Evolutionary conservation across 495 filamentous ascomycete species (phyloP), one percentile per base, ranked within the genome.

Genomic region (Podospora sp.): DNA sequence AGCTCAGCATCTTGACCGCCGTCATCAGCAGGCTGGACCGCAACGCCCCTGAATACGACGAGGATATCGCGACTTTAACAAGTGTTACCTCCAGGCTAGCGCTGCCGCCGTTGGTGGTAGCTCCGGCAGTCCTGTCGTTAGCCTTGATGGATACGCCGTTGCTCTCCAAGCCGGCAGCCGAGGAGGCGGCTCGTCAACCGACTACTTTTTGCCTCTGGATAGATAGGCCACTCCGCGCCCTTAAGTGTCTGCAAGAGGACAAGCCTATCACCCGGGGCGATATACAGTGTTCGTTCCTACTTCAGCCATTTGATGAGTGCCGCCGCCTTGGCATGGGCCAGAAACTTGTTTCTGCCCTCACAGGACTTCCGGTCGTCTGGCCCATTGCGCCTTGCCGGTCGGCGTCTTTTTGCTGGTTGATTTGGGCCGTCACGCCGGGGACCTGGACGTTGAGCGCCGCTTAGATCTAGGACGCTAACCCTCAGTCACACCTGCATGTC

Each of bases 61-160:
- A 98, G 68, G 96, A 1, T 99, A 99, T 78, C 94, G 93, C 77
- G 95, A 99, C 73, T 99, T 99, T 83, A 99, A 99, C 75, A 99
- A 96, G 40, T 97, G 97, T 77, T 99, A 99, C 78, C 98, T 98
- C 68, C 95, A 99, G 82, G 95, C 95, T 66, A 96, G 94, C 18
- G 96, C 95, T 27, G 94, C 95, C 8, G 95, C 95, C 14, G 97
- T 91, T 76, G 95, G 95, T 64, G 95, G 95, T 69, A 96, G 92
- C 80, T 98, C 96, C 8, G 95, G 95, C 27, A 95, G 91, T 87
- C 95, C 95, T 0, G 95, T 99, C 2, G 94, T 99, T 66, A 96
- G 98, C 73, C 89, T 97, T 46, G 92, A 97, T 76, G 95, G 95
- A 1, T 89, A 90, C 77, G 96, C 93, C 18, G 88, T 99, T 58